Evolutionary conservation across 1,284 basidiomycete species (phyloP).

Genomic region (Chiua sp.): DNA sequence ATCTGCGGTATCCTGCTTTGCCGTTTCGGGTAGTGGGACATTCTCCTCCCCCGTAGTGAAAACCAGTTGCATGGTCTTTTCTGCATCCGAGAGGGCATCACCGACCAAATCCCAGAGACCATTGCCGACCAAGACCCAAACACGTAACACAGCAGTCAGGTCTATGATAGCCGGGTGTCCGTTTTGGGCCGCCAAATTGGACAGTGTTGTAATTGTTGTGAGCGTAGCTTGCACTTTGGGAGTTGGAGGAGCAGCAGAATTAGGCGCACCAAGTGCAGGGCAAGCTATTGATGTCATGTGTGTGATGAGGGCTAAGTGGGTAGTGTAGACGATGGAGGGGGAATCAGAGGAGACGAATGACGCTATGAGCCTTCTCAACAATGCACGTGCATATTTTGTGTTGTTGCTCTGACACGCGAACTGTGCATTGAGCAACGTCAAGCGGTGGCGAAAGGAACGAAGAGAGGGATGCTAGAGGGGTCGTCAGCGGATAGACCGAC

Average conservation of each 20-base stretch:
- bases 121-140: slow-evolving; percentile 56
- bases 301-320: slow-evolving; percentile 58
- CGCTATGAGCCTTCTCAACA: slow-evolving; percentile 58
- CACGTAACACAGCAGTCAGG: slow-evolving; percentile 54
- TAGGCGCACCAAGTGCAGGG: slow-evolving; percentile 8
- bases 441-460: slow-evolving; percentile 57
- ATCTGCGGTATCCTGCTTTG: slow-evolving; percentile 19
- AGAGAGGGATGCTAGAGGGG: slow-evolving; percentile 61
- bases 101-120: slow-evolving; percentile 57
- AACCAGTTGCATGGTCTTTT: slow-evolving; percentile 49
- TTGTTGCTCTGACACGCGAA: slow-evolving; percentile 51
- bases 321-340: slow-evolving; percentile 54
- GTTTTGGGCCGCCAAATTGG: slow-evolving; percentile 44
- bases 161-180: slow-evolving; percentile 51
- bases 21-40: slow-evolving; percentile 16
- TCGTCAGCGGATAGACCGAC: slow-evolving; percentile 9
- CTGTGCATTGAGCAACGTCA: slow-evolving; percentile 63
- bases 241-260: slow-evolving; percentile 8
- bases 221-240: slow-evolving; percentile 44
- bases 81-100: slow-evolving; percentile 49
- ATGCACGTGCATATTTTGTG: slow-evolving; percentile 59
- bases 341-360: slow-evolving; percentile 53
- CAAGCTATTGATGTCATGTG: slow-evolving; percentile 39
- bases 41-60: slow-evolving; percentile 30
- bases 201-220: slow-evolving; percentile 47